These are phyloP conservation scores for Aristolochia californica DNA, from an alignment of 164 flowering plant genomes.

Conservation along the genomic window DNA sequence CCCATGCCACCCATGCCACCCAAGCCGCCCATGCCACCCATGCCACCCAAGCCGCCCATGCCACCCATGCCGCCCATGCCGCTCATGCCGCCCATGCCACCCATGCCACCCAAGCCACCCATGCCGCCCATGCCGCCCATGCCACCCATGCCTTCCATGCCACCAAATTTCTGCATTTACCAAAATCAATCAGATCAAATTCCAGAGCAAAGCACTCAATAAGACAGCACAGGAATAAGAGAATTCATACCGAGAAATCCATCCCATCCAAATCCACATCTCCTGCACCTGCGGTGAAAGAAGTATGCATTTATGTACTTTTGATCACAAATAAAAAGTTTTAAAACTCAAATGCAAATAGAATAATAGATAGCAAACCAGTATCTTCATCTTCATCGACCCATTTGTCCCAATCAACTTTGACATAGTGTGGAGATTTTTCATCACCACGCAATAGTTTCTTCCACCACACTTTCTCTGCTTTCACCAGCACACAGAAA, in stretches of 20 bases:
- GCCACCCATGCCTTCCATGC: slow-evolving; percentile 19
- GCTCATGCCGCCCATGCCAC: slow-evolving; percentile 27
- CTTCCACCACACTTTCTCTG: slow-evolving; percentile 87
- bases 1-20: slow-evolving; percentile 24
- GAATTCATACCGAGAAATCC: slow-evolving; percentile 76
- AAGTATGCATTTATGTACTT: no score
- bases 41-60: slow-evolving; percentile 5
- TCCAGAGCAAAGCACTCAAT: neutral
- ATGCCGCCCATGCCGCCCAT: slow-evolving; percentile 1
- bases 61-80: slow-evolving; percentile 11
- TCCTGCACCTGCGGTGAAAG: slow-evolving; percentile 22
- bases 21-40: slow-evolving; percentile 13
- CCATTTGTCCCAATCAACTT: slow-evolving; percentile 98
- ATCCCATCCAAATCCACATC: slow-evolving; percentile 73
- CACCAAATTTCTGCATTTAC: slow-evolving; percentile 41
- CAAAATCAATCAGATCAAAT: slow-evolving; percentile 1
- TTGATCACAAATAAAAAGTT: slow-evolving; percentile 5
- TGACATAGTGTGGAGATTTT: slow-evolving; percentile 66
- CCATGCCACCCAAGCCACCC: slow-evolving; percentile 5
- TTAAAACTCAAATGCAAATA: neutral
- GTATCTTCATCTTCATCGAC: slow-evolving; percentile 84
- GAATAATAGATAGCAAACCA: slow-evolving; percentile 16
- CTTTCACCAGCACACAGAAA: slow-evolving; percentile 69
- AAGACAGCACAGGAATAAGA: neutral
- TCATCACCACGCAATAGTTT: slow-evolving; percentile 54